phyloP scores from a whole-genome alignment of 208 protist species.

The Trypanosoma congolense region DNA sequence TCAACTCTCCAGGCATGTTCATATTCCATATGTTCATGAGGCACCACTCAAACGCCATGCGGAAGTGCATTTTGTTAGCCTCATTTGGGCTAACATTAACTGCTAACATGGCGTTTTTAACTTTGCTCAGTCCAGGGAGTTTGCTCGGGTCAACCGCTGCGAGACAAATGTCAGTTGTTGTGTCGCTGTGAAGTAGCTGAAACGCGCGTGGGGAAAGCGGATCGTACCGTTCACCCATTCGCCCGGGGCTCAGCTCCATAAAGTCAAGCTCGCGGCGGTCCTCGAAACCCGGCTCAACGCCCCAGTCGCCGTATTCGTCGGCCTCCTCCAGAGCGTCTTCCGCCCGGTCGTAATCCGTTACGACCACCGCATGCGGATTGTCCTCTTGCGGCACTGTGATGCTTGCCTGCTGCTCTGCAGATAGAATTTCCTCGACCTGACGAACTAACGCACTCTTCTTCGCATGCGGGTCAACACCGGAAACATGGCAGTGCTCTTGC shows the following conservation, averaged over 20 bases:
- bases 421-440: conserved; percentile 81
- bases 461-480: conserved; percentile 20
- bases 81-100: conserved; percentile 47
- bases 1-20: conserved; percentile 85
- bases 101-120: conserved; percentile 41
- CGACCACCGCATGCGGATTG: conserved; percentile 24
- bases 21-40: conserved; percentile 88
- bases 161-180: conserved; percentile 62
- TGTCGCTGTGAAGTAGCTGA: conserved; percentile 80
- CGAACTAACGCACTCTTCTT: conserved; percentile 87
- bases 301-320: conserved; percentile 91
- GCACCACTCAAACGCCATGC: conserved; percentile 73
- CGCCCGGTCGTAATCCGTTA: conserved; percentile 67
- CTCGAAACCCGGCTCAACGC: conserved; percentile 81
- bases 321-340: conserved; percentile 84
- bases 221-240: conserved; percentile 68
- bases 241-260: conserved; percentile 63
- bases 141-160: conserved; percentile 36
- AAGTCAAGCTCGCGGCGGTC: conserved; percentile 64
- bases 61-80: conserved; percentile 76
- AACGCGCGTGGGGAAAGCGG: conserved; percentile 62
- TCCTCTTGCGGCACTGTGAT: conserved; percentile 40
- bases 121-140: conserved; percentile 64
- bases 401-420: conserved; percentile 70
- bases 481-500: conserved; percentile 39